Evolutionary conservation across 257 asterid species (phyloP).

Genomic region (Verbena officinalis): DNA sequence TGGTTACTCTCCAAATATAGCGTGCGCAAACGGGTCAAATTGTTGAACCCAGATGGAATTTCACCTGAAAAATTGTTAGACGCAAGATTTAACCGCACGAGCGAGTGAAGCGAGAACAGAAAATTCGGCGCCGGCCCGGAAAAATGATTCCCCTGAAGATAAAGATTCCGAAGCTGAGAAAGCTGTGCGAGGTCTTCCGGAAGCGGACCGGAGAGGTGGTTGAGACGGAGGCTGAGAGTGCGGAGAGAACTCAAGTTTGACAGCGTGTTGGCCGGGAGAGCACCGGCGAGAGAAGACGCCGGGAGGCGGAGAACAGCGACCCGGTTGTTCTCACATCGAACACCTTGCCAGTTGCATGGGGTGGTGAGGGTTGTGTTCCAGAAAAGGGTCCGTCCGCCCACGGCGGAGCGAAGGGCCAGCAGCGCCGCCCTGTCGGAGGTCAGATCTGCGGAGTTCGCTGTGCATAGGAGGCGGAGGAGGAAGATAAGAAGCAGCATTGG

Average conservation of each 20-base stretch:
- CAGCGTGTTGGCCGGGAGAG: conserved; percentile 50
- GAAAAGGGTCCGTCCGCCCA: conserved; percentile 65
- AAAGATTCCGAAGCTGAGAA: conserved; percentile 60
- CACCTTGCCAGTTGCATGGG: conserved; percentile 80
- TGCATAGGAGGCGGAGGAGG: conserved; percentile 34
- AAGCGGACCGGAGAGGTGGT: conserved; percentile 65
- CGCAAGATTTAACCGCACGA: conserved; percentile 64
- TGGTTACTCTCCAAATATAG: conserved; percentile 59
- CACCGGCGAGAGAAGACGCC: conserved; percentile 63
- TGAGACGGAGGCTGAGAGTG: conserved; percentile 75
- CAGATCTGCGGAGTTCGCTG: conserved; percentile 49
- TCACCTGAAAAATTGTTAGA: conserved; percentile 64
- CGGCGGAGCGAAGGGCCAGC: conserved; percentile 62
- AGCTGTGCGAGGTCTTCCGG: conserved; percentile 57
- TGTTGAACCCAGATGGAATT: conserved; percentile 47
- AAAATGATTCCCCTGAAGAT: conserved; percentile 70
- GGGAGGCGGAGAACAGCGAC: conserved; percentile 79
- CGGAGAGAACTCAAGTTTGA: conserved; percentile 56
- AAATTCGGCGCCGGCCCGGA: conserved; percentile 47
- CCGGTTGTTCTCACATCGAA: conserved; percentile 55
- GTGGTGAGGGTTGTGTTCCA: conserved; percentile 58
- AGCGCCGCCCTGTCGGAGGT: conserved; percentile 64
- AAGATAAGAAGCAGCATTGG: conserved; percentile 33
- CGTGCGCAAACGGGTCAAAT: conserved; percentile 71
- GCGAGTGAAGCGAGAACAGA: conserved; percentile 38